These are phyloP conservation scores for Rhizophagus sp. DNA, from an alignment of 192 early-diverging fungal genomes.

Conservation along the genomic window DNA sequence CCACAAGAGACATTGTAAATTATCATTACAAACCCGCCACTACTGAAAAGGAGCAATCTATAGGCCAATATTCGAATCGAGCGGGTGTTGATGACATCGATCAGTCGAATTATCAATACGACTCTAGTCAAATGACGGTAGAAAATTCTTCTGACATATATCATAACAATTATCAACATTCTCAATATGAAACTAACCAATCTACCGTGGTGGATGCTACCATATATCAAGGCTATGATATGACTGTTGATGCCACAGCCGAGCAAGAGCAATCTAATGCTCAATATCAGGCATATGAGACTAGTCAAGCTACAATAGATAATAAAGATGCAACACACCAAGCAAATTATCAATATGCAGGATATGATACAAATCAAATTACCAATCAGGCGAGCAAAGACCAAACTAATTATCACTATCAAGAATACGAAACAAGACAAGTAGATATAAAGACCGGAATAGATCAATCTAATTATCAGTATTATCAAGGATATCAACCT, in stretches of 20 bases:
- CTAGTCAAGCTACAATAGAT: neutral
- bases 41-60: too few species aligned
- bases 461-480: neutral
- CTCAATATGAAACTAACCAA: neutral
- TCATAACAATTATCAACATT: neutral
- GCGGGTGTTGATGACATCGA: neutral
- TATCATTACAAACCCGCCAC: neutral
- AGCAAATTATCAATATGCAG: neutral
- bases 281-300: neutral
- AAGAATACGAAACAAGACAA: neutral
- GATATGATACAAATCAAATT: neutral
- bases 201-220: neutral
- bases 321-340: neutral
- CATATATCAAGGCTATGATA: neutral
- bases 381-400: neutral
- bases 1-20: neutral
- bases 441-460: neutral
- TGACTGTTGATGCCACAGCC: neutral
- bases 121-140: neutral
- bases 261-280: neutral
- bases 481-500: neutral
- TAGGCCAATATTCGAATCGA: too few species aligned
- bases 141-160: neutral
- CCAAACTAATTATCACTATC: neutral
- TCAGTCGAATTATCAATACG: neutral